Base-by-base conservation (phyloP, 1,139 yeast genomes). In the Kodamaea suecica region DNA sequence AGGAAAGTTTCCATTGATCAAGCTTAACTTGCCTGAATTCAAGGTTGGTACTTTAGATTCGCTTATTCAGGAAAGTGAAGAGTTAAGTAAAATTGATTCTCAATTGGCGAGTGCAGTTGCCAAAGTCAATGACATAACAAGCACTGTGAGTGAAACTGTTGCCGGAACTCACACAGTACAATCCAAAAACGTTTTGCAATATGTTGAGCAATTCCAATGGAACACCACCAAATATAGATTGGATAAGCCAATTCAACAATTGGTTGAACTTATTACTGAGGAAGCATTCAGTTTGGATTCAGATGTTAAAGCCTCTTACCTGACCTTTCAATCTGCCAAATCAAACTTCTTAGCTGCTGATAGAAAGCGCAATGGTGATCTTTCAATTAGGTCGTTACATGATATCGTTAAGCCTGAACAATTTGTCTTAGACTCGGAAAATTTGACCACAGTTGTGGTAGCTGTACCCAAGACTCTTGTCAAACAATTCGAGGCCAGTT, bases 1-100 rank as follows among this genome's bases (percentile, higher is more conserved):
- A 17, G 80, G 79, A 10, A 62, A 60, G 39, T 53, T 53, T 31
- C 63, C 66, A 11, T 52, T 73, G 31, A 55, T 60, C 39, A 63
- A 64, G 38, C 76, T 85, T 42, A 66, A 69, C 28, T 70, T 88
- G 35, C 98, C 97, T n/a, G 80, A 74, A 45, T 90, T 92, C 61
- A 94, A 92, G 61, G 86, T 92, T 47, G 97, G 97, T 23, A 90
- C 97, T 3, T 73, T 92, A 54, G 99, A 94, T 62, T 82, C 90
- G 27, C 73, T 92, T 42, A 95, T 92, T 36, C 80, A 83, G 51
- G 92, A 88, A 61, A 80, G 92, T 56, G 98, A 94, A 52, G 97
- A 90, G 54, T 71, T 94, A 42, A 68, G 77, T 32, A 88, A 87
- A 57, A 66, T 83, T 38, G 99, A 92, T 61, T 66, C 67, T 17